Percentiles rank a stretch among this genome's conserved stretches.
Evolutionary conservation across 2,329 filamentous ascomycete genomes (phyloP).

Genomic region (Rutstroemia sydowiana): DNA sequence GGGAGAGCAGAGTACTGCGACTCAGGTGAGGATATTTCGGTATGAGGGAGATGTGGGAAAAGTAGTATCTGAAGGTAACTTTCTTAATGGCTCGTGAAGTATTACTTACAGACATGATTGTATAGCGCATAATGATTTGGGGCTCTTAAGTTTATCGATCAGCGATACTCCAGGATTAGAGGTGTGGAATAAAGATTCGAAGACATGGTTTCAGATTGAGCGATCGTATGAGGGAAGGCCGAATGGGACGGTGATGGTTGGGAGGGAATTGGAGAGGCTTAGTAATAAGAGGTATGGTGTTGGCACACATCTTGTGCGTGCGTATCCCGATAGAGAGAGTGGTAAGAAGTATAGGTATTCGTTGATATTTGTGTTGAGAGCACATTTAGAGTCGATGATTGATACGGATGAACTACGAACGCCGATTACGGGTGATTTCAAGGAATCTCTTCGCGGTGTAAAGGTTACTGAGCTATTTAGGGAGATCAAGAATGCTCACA

Average conservation of each 20-base stretch:
- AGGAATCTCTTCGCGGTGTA: constrained; percentile 13
- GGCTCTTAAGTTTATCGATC: constrained; percentile 22
- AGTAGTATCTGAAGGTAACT: constrained; percentile 23
- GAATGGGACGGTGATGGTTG: constrained; percentile 19
- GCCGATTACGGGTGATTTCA: constrained; percentile 20
- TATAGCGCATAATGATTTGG: constrained; percentile 24
- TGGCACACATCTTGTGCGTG: constrained; percentile 21
- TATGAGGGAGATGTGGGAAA: constrained; percentile 18
- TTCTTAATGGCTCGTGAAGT: not conserved
- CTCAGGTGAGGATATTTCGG: constrained; percentile 23
- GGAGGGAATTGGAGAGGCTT: constrained; percentile 21
- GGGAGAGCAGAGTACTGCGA: constrained; percentile 15
- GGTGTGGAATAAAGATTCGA: constrained; percentile 15
- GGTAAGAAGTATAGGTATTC: constrained; percentile 18
- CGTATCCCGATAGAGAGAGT: constrained; percentile 12
- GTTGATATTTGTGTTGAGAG: constrained; percentile 25
- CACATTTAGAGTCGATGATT: constrained; percentile 18
- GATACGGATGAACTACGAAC: constrained; percentile 23
- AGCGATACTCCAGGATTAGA: constrained; percentile 25
- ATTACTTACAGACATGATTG: not conserved
- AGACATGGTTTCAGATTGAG: constrained; percentile 21
- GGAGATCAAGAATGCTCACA: constrained; percentile 16
- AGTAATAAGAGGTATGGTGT: constrained; percentile 20
- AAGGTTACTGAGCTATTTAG: constrained; percentile 17
- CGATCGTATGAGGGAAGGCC: constrained; percentile 11